phyloP scores from a whole-genome alignment of 805 yeast genomes.

The Ogataea philodendri region DNA sequence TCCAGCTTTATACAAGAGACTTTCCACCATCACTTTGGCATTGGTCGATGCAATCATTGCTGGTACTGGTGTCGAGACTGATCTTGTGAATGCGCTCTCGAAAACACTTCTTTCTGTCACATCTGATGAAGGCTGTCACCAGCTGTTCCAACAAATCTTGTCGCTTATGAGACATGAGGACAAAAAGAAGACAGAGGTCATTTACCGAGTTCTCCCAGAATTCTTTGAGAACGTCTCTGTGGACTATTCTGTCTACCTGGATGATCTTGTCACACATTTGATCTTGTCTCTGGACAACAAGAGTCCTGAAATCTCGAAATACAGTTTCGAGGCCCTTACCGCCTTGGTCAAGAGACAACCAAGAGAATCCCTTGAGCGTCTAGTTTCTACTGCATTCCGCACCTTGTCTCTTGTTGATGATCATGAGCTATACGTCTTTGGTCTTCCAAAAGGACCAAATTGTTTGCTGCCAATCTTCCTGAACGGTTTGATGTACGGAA shows the following conservation, averaged over 20 bases:
- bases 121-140: conserved; percentile 77
- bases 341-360: conserved; percentile 68
- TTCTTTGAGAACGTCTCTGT: conserved; percentile 66
- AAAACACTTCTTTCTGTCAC: conserved; percentile 70
- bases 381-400: conserved; percentile 78
- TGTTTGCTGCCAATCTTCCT: conserved; percentile 87
- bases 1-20: conserved; percentile 66
- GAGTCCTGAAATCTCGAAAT: conserved; percentile 58
- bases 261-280: conserved; percentile 71
- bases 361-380: conserved; percentile 71
- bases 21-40: conserved; percentile 70
- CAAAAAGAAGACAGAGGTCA: conserved; percentile 55
- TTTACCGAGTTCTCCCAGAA: conserved; percentile 63
- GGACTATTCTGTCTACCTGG: conserved; percentile 70
- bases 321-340: conserved; percentile 62
- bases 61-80: conserved; percentile 35
- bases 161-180: conserved; percentile 77
- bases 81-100: conserved; percentile 57
- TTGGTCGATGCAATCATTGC: conserved; percentile 58
- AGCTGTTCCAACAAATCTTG: conserved; percentile 77
- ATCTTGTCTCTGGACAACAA: conserved; percentile 71
- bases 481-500: conserved; percentile 95
- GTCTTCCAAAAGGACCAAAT: conserved; percentile 78
- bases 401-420: conserved; percentile 65
- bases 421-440: conserved; percentile 70